These are phyloP conservation scores for Saccharomycopsis javanensis DNA, from an alignment of 805 yeast genomes.

Conservation along the genomic window DNA sequence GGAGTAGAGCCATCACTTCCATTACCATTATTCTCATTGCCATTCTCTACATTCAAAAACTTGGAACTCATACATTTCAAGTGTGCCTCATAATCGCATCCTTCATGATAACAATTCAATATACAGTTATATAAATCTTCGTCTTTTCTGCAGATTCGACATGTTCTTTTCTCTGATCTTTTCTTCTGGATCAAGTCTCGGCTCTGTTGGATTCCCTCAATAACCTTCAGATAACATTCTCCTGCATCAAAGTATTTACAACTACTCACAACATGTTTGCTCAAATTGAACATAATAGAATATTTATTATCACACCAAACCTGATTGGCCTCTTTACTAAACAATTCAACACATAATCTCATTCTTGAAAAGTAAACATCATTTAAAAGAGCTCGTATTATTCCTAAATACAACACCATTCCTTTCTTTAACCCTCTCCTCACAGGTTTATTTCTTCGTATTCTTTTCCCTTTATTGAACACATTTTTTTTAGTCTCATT, in stretches of 20 bases:
- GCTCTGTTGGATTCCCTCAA: background rate
- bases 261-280: background rate
- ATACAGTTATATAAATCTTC: background rate
- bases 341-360: slow-evolving; percentile 39
- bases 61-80: background rate
- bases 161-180: background rate
- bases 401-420: slow-evolving; percentile 39
- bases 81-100: slow-evolving; percentile 1
- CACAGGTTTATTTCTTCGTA: slow-evolving; percentile 17
- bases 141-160: background rate
- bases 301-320: slow-evolving; percentile 31
- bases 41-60: background rate
- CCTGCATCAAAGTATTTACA: slow-evolving; percentile 4
- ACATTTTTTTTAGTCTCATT: background rate
- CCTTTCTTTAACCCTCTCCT: slow-evolving; percentile 30
- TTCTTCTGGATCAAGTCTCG: background rate
- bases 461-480: slow-evolving; percentile 7
- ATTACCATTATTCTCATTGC: background rate
- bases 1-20: background rate
- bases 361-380: slow-evolving; percentile 36
- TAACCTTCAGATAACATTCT: slow-evolving; percentile 2
- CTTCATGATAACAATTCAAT: background rate
- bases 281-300: slow-evolving; percentile 17
- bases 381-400: slow-evolving; percentile 34
- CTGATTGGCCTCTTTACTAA: slow-evolving; percentile 26